Evolutionary conservation across 148 eudicot genomes (phyloP).

Genomic region (Amaranthus cruentus): DNA sequence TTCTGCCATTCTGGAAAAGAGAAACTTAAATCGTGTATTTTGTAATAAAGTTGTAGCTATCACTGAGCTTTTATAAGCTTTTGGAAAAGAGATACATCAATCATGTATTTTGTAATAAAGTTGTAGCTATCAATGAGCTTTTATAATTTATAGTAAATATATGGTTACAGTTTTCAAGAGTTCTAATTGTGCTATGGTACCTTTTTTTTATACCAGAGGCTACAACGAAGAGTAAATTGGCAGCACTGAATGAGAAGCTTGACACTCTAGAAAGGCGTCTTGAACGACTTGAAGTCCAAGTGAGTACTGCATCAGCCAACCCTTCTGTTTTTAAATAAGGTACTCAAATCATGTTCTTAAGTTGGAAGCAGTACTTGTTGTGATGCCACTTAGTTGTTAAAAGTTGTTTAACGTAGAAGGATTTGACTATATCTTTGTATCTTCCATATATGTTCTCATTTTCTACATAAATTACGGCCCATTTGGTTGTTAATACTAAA

Average conservation of each 20-base stretch:
- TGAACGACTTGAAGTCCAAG: constrained; percentile 93
- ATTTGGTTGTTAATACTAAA: too few relatives aligned
- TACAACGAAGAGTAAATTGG: constrained; percentile 87
- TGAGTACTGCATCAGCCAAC: constrained; percentile 78
- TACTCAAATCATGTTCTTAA: constrained; percentile 1
- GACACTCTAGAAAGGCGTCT: constrained; percentile 88
- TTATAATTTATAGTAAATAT: background rate
- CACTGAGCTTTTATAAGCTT: too few relatives aligned
- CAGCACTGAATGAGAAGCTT: constrained; percentile 87
- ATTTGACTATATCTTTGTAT: constrained; percentile 4
- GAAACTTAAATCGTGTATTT: background rate
- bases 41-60: background rate
- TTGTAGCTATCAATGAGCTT: background rate
- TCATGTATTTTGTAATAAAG: background rate
- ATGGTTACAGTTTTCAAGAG: background rate
- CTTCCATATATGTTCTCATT: background rate
- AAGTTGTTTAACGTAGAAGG: background rate
- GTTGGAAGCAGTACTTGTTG: background rate
- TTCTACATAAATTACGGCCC: too few relatives aligned
- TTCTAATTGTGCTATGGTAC: background rate
- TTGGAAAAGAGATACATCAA: background rate
- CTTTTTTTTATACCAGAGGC: constrained; percentile 52
- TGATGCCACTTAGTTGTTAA: background rate
- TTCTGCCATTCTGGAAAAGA: background rate
- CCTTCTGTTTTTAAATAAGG: constrained; percentile 63